Evolutionary conservation across 352 stramenopile species (phyloP).

Genomic region (Blastocystis sp.): DNA sequence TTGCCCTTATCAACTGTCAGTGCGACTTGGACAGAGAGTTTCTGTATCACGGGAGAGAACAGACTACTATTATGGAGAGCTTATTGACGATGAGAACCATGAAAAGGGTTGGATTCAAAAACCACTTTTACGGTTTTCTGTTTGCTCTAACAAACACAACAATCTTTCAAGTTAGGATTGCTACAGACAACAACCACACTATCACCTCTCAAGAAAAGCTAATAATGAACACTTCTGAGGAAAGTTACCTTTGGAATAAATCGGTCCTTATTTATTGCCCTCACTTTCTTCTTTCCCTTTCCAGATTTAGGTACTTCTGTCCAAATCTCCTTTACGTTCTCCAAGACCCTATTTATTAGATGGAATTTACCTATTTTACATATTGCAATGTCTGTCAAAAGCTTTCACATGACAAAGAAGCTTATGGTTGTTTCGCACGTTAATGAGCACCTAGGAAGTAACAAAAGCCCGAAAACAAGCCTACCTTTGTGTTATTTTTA

Average conservation of each 20-base stretch:
- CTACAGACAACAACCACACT: conserved; percentile 96
- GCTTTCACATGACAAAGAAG: conserved; percentile 95
- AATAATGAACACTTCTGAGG: conserved; percentile 81
- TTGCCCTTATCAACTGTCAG: conserved; percentile 26
- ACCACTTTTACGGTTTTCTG: neutral
- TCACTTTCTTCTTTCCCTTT: conserved; percentile 88
- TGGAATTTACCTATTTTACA: conserved; percentile 73
- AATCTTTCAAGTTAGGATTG: conserved; percentile 78
- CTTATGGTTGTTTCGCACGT: conserved; percentile 99
- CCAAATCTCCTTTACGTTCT: conserved; percentile 99
- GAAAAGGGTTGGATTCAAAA: conserved; percentile 37
- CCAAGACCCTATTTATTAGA: conserved; percentile 78
- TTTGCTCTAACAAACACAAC: neutral
- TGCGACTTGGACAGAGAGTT: neutral
- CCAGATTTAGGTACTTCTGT: conserved; percentile 93
- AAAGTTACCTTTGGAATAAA: conserved; percentile 65
- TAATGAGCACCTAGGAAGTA: conserved; percentile 93
- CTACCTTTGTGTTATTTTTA: conserved; percentile 79
- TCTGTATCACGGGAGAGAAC: neutral
- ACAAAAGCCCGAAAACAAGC: neutral
- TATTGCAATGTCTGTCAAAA: conserved; percentile 99
- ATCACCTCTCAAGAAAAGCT: conserved; percentile 98
- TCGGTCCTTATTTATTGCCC: conserved; percentile 85
- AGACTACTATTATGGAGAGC: conserved; percentile 26
- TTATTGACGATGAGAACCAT: neutral